These are phyloP conservation scores for Przewalskia tangutica DNA, from an alignment of 257 asterid genomes.

Conservation along the genomic window DNA sequence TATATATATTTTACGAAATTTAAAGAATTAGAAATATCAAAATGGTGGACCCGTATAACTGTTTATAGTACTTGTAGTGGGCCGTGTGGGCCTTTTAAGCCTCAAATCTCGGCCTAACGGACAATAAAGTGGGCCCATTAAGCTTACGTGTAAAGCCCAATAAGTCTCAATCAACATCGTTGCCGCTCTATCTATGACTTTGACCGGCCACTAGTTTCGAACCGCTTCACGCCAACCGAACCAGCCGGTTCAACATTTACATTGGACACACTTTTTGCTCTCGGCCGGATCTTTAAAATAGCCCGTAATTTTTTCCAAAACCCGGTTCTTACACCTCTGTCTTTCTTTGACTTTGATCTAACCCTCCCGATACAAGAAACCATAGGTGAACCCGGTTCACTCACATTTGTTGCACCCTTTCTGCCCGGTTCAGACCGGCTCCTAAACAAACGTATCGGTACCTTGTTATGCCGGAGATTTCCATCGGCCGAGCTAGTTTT, in stretches of 20 bases:
- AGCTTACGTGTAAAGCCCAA: neutral
- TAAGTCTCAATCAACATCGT: neutral
- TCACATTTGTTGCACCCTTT: neutral
- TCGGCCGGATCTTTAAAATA: slow-evolving; percentile 19
- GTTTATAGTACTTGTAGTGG: neutral
- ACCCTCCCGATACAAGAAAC: slow-evolving; percentile 71
- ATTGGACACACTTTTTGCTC: slow-evolving; percentile 4
- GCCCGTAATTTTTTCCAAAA: slow-evolving; percentile 28
- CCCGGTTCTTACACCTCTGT: slow-evolving; percentile 33
- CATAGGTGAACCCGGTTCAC: slow-evolving; percentile 62
- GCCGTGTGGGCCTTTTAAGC: neutral
- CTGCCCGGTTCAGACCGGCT: slow-evolving; percentile 29
- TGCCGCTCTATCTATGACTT: slow-evolving; percentile 13
- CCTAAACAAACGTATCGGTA: slow-evolving; percentile 18
- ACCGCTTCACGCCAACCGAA: slow-evolving; percentile 6
- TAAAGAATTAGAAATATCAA: neutral
- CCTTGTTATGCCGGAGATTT: slow-evolving; percentile 17
- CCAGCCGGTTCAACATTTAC: slow-evolving; percentile 3
- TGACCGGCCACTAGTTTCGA: slow-evolving; percentile 20
- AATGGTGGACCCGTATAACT: neutral
- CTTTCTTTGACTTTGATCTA: slow-evolving; percentile 18
- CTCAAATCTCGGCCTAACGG: neutral
- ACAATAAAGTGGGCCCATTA: neutral
- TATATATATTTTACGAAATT: neutral
- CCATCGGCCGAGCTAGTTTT: slow-evolving; percentile 14